A percentile compares a stretch with the other conserved stretches of the same genome.
Conservation (phyloP, 2,329 filamentous ascomycete genomes). For the Talaromyces pinophilus region DNA sequence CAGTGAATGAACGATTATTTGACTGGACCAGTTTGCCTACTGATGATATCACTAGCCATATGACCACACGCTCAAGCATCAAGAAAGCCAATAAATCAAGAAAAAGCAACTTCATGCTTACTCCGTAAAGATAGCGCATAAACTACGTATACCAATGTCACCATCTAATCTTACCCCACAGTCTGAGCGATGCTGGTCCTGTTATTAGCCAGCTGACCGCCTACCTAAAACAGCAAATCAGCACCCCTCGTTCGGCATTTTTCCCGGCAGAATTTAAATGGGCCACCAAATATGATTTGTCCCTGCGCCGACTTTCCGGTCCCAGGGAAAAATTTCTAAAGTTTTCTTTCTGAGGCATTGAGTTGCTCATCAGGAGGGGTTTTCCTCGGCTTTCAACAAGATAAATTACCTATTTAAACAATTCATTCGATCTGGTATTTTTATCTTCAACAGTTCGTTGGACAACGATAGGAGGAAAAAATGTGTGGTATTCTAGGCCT, state of each 20-base stretch:
- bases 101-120: background rate
- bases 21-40: no score
- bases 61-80: background rate
- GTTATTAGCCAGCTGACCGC: background rate
- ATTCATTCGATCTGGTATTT: background rate
- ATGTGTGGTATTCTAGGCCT: conserved; percentile 67
- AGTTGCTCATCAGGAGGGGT: conserved; percentile 19
- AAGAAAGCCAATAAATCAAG: background rate
- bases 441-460: conserved; percentile 10
- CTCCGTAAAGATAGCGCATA: background rate
- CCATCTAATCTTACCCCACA: conserved; percentile 12
- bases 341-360: conserved; percentile 22
- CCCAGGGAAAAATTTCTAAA: conserved; percentile 15
- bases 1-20: background rate
- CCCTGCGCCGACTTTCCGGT: conserved; percentile 18
- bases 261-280: background rate
- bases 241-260: conserved; percentile 8
- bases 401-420: background rate
- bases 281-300: conserved; percentile 1
- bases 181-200: conserved; percentile 7
- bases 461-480: conserved; percentile 24
- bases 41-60: background rate
- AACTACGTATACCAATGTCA: background rate
- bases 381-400: conserved; percentile 14
- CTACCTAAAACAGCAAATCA: conserved; percentile 7